Base-by-base conservation (phyloP, 805 yeast genomes). In the Barnettozyma sp. region DNA sequence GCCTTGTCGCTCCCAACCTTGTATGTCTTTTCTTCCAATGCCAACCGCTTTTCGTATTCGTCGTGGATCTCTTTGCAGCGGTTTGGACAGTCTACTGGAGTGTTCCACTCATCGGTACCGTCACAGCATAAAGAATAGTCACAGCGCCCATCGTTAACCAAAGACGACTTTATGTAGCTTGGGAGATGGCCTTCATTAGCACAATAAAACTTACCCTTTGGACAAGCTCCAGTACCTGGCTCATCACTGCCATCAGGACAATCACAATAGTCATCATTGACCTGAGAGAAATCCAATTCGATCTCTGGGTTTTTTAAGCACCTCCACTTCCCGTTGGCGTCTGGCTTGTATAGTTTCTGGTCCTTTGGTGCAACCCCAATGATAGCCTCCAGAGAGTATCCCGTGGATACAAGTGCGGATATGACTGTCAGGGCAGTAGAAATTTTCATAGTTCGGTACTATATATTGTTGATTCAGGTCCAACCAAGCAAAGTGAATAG, bases 211-310 rank as follows among this genome's bases (percentile, higher is more conserved):
- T 46, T 34, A 11, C 62, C 52, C 36, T 59, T 41, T 13, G 58
- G 50, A 57, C 97, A 90, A 0, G 96, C 96, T 26, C 80, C 64
- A 1, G 97, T 90, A 0, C 97, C 97, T 0, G 97, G 96, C 57
- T 92, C 97, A 61, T 92, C 98, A 5, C 88, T 77, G 0, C 97
- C 97, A 60, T 92, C 98, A 0, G 97, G 97, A 62, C 97, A 90
- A 52, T 92, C 97, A 60, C 97, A 90, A 52, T 70, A 80, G 48
- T 87, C 82, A 57, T 92, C 97, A 55, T 90, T 90, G 48, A 90
- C 70, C 50, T 78, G 82, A 24, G 63, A 63, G 34, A 65, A 64
- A 26, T 78, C 65, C 14, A 90, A 59, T 15, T 63, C 65, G 5
- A 86, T 73, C n/a, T 73, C 70, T 0, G 92, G 80, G 50, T 82